Base-by-base conservation (phyloP, 2,329 filamentous ascomycete genomes). In the Alternaria sp. region DNA sequence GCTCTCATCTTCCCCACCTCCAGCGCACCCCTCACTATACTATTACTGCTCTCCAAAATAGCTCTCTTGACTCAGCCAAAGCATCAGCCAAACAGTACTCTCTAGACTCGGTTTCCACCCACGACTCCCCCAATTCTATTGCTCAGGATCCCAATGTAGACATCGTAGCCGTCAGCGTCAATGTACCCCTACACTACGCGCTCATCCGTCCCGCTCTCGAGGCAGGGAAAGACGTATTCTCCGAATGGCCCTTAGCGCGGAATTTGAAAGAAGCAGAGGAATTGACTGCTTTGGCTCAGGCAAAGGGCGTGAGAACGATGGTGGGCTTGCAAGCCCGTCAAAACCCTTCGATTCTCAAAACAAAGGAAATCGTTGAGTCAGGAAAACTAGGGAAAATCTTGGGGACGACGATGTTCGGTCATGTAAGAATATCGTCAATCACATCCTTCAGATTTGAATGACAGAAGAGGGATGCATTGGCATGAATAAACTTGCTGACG, bases 21-120 rank as follows among this genome's bases (percentile, higher is more conserved):
- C 65, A 64, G 11, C 68, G 69, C 3, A 73, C 73, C 1, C 52
- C 75, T 3, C 71, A 78, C 6, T 85, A 84, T 69, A 72, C 81
- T 30, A 81, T 86, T 59, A 78, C 80, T n/a, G 84, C 83, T 7
- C 75, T 86, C 1, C 80, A 81, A 64, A 86, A 86, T 71, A 82
- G 80, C 18, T 80, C 75, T 20, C 44, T 47, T n/a, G n/a, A 28
- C 30, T 47, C 44, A 47, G 44, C 44, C 11, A 71, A 80, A 38
- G 75, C 79, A 7, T 80, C 80, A 2, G 82, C 83, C 0, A 63
- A 76, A 46, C 75, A 69, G 1, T 81, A 81, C 64, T 66, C 71
- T 2, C 72, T 86, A 7, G 16, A 70, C 1, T 67, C 67, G 0
- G 82, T 81, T 59, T 48, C 64, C 12, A 79, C 81, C 2, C 82